Evolutionary conservation across 805 yeast species (phyloP).

Genomic region (Spathaspora sp.): DNA sequence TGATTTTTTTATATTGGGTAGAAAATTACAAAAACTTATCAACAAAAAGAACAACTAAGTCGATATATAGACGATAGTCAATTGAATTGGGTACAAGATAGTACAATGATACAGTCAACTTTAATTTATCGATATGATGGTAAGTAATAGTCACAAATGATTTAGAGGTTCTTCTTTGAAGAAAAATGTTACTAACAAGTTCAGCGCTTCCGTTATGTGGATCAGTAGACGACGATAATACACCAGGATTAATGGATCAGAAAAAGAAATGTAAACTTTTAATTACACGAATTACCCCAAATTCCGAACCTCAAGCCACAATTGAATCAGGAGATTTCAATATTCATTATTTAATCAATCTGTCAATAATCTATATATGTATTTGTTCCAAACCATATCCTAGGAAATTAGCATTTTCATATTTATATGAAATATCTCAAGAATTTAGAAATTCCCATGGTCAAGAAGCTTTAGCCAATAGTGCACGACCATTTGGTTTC

Average conservation of each 20-base stretch:
- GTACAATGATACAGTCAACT: constrained; percentile 60
- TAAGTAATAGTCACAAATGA: constrained; percentile 25
- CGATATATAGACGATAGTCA: not conserved
- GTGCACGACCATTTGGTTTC: constrained; percentile 87
- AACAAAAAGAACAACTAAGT: constrained; percentile 1
- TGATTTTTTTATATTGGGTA: no score
- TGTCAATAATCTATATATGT: constrained; percentile 70
- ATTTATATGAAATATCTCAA: constrained; percentile 71
- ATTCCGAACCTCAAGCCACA: constrained; percentile 81
- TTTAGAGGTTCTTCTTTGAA: not conserved
- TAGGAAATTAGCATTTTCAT: constrained; percentile 83
- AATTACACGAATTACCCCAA: constrained; percentile 68
- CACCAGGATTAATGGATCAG: constrained; percentile 61
- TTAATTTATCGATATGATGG: constrained; percentile 64
- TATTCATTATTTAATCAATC: constrained; percentile 67
- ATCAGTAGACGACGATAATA: constrained; percentile 83
- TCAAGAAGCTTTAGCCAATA: constrained; percentile 53
- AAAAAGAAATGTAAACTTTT: constrained; percentile 82
- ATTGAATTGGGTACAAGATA: not conserved
- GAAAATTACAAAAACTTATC: not conserved
- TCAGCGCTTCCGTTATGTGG: constrained; percentile 85
- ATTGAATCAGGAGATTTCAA: constrained; percentile 72
- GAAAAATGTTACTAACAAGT: constrained; percentile 3
- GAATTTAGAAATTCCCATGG: constrained; percentile 84
- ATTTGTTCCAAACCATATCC: constrained; percentile 81